Evolutionary conservation across 495 filamentous ascomycete genomes (phyloP).

Genomic region (Xylaria curta): DNA sequence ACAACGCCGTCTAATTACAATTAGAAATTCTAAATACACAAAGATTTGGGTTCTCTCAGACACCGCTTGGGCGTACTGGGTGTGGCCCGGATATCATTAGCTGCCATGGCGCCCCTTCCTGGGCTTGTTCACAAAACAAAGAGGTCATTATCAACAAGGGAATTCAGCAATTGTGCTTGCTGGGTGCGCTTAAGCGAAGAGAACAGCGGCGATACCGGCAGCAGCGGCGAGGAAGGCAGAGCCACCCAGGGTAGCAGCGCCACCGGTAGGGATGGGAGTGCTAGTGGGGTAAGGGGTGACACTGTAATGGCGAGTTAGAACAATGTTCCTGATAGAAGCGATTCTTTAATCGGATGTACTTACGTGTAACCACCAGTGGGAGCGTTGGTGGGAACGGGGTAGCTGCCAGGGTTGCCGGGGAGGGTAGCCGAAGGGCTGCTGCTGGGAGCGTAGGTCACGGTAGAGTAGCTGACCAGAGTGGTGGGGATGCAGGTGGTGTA

Average conservation of each 20-base stretch:
- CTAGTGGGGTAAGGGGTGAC: slow-evolving; percentile 38
- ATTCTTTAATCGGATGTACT: slow-evolving; percentile 19
- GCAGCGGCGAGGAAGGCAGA: slow-evolving; percentile 55
- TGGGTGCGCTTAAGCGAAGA: slow-evolving; percentile 56
- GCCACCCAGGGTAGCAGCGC: slow-evolving; percentile 52
- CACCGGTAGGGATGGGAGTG: slow-evolving; percentile 50
- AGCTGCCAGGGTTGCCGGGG: slow-evolving; percentile 34
- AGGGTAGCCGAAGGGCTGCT: slow-evolving; percentile 31
- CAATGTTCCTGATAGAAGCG: not conserved
- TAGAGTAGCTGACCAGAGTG: slow-evolving; percentile 59
- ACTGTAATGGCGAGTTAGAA: slow-evolving; percentile 30
- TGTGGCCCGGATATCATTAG: slow-evolving; percentile 25
- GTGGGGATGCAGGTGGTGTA: slow-evolving; percentile 43
- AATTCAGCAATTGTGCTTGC: slow-evolving; percentile 21
- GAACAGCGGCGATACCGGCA: slow-evolving; percentile 57
- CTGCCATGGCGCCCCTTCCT: slow-evolving; percentile 7
- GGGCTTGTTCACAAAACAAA: slow-evolving; percentile 21
- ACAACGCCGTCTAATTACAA: slow-evolving; percentile 15
- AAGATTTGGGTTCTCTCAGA: slow-evolving; percentile 16
- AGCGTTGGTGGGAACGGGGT: slow-evolving; percentile 40
- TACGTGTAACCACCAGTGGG: slow-evolving; percentile 41
- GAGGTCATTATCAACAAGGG: slow-evolving; percentile 21
- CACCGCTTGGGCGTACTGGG: not conserved
- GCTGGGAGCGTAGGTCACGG: slow-evolving; percentile 50
- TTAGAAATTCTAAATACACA: slow-evolving; percentile 28